Percentiles rank a stretch among this genome's conserved stretches.
Conservation (phyloP, 164 flowering plant genomes). For the Stephania japonica region DNA sequence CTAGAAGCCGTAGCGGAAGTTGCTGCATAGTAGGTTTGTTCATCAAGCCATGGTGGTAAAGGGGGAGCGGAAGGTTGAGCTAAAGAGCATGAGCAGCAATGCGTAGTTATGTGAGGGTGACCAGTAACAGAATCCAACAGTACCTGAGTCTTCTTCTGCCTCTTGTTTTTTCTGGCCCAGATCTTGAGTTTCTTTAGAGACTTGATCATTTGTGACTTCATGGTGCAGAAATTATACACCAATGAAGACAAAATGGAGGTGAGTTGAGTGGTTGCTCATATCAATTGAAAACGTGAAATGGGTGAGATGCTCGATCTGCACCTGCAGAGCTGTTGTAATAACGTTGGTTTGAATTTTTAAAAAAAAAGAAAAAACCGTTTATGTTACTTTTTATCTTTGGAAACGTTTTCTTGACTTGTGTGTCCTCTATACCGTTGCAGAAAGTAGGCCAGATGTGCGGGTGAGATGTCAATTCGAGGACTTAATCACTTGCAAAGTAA, state of each 20-base stretch:
- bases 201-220: conserved; percentile 11
- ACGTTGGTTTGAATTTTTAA: background rate
- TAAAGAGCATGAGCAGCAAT: conserved; percentile 15
- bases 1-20: background rate
- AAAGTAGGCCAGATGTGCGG: background rate
- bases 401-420: background rate
- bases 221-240: background rate
- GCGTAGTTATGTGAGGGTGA: conserved; percentile 2
- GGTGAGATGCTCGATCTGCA: background rate
- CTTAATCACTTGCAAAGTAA: no score
- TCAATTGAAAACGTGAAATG: background rate
- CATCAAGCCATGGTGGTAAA: conserved; percentile 38
- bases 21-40: conserved; percentile 8
- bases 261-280: background rate
- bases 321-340: background rate
- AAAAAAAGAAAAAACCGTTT: no score
- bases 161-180: conserved; percentile 39
- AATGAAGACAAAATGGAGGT: background rate
- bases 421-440: background rate
- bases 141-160: conserved; percentile 14
- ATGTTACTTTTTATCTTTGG: no score
- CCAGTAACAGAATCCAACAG: background rate
- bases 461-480: no score
- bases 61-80: conserved; percentile 47
- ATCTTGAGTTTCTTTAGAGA: conserved; percentile 38